Evolutionary conservation across 495 filamentous ascomycete genomes (phyloP).

Genomic region (Hyaloscypha variabilis): DNA sequence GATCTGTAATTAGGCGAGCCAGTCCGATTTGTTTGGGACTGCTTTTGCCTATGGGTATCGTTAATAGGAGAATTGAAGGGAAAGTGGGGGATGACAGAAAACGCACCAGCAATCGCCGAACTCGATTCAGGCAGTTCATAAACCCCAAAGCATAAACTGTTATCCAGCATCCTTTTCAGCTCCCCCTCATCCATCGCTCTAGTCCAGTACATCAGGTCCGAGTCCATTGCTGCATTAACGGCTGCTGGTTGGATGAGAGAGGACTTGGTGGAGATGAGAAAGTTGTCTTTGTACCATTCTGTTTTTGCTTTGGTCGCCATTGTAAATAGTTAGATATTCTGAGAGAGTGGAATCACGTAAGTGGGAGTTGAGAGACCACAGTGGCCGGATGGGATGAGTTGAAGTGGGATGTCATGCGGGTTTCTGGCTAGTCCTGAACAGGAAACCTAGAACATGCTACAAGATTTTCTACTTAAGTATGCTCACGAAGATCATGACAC

Average conservation of each 20-base stretch:
- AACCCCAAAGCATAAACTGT: slow-evolving; percentile 58
- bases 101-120: slow-evolving; percentile 35
- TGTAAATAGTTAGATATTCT: background rate
- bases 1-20: slow-evolving; percentile 65
- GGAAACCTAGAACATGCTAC: background rate
- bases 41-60: background rate
- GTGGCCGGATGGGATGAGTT: background rate
- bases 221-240: slow-evolving; percentile 52
- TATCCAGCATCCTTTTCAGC: slow-evolving; percentile 48
- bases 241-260: slow-evolving; percentile 48
- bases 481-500: background rate
- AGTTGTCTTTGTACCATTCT: slow-evolving; percentile 28
- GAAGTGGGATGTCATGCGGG: background rate
- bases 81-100: too few species aligned
- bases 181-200: slow-evolving; percentile 37
- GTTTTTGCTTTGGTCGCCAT: background rate
- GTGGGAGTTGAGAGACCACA: background rate
- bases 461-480: background rate
- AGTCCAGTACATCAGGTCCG: slow-evolving; percentile 60
- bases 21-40: slow-evolving; percentile 52
- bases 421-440: background rate
- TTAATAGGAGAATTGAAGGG: background rate
- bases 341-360: background rate
- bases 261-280: slow-evolving; percentile 52
- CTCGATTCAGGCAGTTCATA: slow-evolving; percentile 43